phyloP scores from a whole-genome alignment of 2,329 filamentous ascomycete species.

The Chaetothyriales sp. region DNA sequence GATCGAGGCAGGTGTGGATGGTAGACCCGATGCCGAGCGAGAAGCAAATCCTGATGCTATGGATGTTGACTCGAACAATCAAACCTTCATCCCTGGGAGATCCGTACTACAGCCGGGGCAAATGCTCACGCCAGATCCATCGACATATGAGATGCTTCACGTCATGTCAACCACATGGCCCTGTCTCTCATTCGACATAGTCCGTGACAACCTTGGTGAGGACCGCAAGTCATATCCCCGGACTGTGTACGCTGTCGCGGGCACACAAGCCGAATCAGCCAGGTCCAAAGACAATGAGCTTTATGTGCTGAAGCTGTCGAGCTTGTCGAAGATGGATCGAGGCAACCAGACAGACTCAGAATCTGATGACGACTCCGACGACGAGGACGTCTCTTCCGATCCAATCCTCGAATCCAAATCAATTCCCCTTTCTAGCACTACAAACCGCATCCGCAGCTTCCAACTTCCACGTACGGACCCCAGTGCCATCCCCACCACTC shows the following conservation, averaged over 20 bases:
- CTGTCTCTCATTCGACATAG: conserved; percentile 87
- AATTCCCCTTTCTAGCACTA: conserved; percentile 74
- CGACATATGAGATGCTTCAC: conserved; percentile 97
- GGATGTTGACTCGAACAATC: conserved; percentile 67
- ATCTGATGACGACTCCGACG: conserved; percentile 55
- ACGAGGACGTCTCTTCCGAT: conserved; percentile 56
- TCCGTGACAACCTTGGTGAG: conserved; percentile 74
- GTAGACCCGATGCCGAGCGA: conserved; percentile 77
- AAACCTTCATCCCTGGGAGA: conserved; percentile 89
- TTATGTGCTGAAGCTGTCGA: conserved; percentile 92
- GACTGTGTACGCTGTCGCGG: conserved; percentile 86
- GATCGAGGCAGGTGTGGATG: conserved; percentile 85
- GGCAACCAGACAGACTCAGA: conserved; percentile 56
- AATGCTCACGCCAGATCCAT: conserved; percentile 76
- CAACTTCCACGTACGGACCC: conserved; percentile 56
- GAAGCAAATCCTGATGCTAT: conserved; percentile 75
- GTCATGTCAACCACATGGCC: conserved; percentile 90
- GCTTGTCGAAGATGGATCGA: conserved; percentile 73
- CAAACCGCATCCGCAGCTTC: conserved; percentile 83
- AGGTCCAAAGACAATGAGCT: conserved; percentile 78
- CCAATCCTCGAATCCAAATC: conserved; percentile 87
- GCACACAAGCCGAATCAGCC: conserved; percentile 73
- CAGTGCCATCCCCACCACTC: conserved; percentile 59
- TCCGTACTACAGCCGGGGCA: conserved; percentile 84
- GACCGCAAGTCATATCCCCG: conserved; percentile 86